These are phyloP conservation scores for Thielaviopsis cerberus DNA, from an alignment of 2,329 filamentous ascomycete species.

Conservation along the genomic window DNA sequence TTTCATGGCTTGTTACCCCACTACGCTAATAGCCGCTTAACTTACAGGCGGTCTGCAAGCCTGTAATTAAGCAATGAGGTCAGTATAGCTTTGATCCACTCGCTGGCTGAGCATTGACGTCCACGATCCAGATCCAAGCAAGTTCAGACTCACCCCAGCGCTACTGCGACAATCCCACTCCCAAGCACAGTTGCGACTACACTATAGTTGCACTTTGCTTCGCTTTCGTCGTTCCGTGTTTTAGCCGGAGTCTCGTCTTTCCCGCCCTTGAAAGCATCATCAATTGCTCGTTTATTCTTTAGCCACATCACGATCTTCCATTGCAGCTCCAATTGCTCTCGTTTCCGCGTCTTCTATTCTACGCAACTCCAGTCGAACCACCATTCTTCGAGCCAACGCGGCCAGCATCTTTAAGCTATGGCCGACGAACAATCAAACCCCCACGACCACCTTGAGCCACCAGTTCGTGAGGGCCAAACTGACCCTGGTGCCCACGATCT, in stretches of 20 bases:
- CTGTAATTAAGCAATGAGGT: not conserved
- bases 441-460: conserved; percentile 1
- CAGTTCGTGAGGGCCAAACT: conserved; percentile 15
- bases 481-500: conserved; percentile 44
- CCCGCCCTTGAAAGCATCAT: not conserved
- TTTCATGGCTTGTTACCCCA: not conserved
- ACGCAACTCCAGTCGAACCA: not conserved
- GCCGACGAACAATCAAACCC: not conserved
- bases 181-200: not conserved
- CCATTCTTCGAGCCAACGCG: not conserved
- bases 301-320: not conserved
- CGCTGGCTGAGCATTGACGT: not conserved
- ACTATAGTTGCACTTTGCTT: not conserved
- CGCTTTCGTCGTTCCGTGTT: not conserved
- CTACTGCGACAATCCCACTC: not conserved
- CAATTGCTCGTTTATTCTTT: not conserved
- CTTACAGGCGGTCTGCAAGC: not conserved
- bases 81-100: not conserved
- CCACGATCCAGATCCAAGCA: not conserved
- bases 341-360: not conserved
- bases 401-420: not conserved
- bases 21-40: not conserved
- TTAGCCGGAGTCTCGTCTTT: not conserved
- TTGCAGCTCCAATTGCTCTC: not conserved
- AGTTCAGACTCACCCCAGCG: not conserved